Evolutionary conservation across 495 filamentous ascomycete genomes (phyloP).

Genomic region (Neurospora africana): DNA sequence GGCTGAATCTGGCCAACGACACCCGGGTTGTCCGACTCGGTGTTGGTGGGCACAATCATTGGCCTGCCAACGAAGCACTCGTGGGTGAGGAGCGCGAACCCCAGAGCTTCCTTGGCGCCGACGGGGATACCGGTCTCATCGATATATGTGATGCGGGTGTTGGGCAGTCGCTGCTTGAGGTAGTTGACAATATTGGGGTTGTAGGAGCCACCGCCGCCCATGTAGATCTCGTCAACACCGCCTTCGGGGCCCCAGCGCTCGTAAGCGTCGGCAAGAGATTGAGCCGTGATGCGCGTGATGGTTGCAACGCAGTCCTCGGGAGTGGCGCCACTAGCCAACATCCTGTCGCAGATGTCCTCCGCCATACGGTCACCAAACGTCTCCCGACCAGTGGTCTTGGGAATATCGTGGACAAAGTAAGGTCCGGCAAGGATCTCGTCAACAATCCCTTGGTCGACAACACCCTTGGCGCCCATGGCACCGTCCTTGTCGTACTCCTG

Average conservation of each 20-base stretch:
- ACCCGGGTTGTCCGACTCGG: neutral
- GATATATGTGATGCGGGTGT: neutral
- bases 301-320: neutral
- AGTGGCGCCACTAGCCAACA: neutral
- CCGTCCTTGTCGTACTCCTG: neutral
- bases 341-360: neutral
- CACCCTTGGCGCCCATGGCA: neutral
- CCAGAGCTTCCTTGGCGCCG: neutral
- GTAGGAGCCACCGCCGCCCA: neutral
- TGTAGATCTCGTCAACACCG: neutral
- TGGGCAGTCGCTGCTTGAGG: neutral
- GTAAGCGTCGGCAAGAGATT: neutral
- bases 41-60: neutral
- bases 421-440: neutral
- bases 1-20: neutral
- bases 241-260: neutral
- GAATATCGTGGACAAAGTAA: neutral
- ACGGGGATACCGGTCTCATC: neutral
- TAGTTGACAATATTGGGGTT: neutral
- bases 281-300: neutral
- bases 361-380: neutral
- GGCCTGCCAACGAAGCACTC: neutral
- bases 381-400: neutral
- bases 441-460: neutral
- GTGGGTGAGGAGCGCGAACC: neutral